Base-by-base conservation (phyloP, 805 yeast species). In the Candida krabiensis region DNA sequence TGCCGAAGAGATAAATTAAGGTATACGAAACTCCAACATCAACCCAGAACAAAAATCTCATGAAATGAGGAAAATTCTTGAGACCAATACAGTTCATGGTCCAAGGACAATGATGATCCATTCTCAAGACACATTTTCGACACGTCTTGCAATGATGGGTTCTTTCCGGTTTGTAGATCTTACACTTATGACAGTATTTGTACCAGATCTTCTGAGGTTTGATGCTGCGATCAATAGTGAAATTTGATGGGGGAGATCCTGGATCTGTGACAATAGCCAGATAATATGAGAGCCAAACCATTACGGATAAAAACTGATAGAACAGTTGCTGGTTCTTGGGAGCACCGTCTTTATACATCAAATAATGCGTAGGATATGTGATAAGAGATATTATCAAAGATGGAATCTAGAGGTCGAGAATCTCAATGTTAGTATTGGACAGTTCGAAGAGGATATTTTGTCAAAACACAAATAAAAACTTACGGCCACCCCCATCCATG, bases 91-190 rank as follows among this genome's bases (percentile, higher is more conserved):
- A 90, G 56, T 86, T 90, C 60, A 78, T 75, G 0, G 96, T 87
- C 96, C 96, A 90, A 0, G 96, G 96, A 57, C 83, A 82, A 63
- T 89, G 96, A 58, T 89, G 97, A 59, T 89, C 97, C 96, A 89
- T 90, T 55, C 77, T 75, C 40, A 89, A 58, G n/a, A 89, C 82
- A 60, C 96, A 89, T 28, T 45, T 50, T n/a, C 75, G 69, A 55
- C 95, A 87, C 1, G 77, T 73, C 50, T 83, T 83, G 59, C 96
- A 89, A 63, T 89, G 96, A 56, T 89, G 96, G 4, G 87, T 55
- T 43, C 96, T 64, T 53, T 83, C 91, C 0, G 96, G 96, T 56
- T 89, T 89, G 61, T 73, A 79, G 27, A 59, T 62, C 27, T 79
- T 49, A 60, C 96, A 89, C 57, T 86, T 87, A 40, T 69, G 62